Evolutionary conservation across 2,329 filamentous ascomycete species (phyloP).

Genomic region (Pseudonectria foliicola): DNA sequence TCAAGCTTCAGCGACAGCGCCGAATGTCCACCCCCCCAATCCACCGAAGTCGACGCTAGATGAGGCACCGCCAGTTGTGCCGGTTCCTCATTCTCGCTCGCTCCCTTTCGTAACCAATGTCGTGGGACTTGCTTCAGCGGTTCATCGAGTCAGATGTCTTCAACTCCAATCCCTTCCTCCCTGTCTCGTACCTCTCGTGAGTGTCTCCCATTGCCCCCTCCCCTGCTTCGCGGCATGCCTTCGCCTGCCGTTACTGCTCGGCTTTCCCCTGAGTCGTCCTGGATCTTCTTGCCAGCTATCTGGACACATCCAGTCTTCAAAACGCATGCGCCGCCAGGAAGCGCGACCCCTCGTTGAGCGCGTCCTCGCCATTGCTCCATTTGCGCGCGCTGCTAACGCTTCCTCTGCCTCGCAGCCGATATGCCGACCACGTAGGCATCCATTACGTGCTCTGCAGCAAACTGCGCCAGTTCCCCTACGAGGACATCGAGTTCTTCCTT

Average conservation of each 20-base stretch:
- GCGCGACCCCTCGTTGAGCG: background rate
- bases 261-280: background rate
- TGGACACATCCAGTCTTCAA: too few species aligned
- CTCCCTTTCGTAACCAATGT: constrained; percentile 46
- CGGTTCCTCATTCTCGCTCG: constrained; percentile 20
- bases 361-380: background rate
- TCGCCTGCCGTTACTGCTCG: background rate
- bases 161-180: constrained; percentile 83
- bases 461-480: constrained; percentile 81
- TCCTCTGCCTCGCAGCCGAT: constrained; percentile 52
- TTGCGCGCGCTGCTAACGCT: constrained; percentile 16
- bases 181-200: constrained; percentile 83
- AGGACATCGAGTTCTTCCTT: constrained; percentile 89
- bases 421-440: constrained; percentile 83
- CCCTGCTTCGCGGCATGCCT: background rate
- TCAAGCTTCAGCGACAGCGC: too few species aligned
- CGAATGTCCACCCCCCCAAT: constrained; percentile 1
- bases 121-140: constrained; percentile 82
- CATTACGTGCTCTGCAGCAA: constrained; percentile 86
- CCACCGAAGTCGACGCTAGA: constrained; percentile 25
- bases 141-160: constrained; percentile 93
- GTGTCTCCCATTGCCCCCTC: constrained; percentile 25
- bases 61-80: constrained; percentile 29
- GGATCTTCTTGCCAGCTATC: too few species aligned
- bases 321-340: too few species aligned